These are phyloP conservation scores for Rubus idaeus DNA, from an alignment of 306 rosid species.

Conservation along the genomic window DNA sequence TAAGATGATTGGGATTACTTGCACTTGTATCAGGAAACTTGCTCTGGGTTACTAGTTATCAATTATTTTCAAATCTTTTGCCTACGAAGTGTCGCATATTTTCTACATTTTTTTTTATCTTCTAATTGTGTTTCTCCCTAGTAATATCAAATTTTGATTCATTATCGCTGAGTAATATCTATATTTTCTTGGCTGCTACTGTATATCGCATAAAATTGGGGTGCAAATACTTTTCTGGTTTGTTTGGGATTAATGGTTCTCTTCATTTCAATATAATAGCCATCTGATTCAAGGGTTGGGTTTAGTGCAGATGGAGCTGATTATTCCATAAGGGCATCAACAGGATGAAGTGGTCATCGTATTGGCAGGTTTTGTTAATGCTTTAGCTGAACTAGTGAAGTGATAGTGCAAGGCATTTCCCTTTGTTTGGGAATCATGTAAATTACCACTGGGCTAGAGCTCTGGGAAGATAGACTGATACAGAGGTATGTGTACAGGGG, in stretches of 20 bases:
- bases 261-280: constrained; percentile 1
- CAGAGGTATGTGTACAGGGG: constrained; percentile 93
- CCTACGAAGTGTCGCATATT: background rate
- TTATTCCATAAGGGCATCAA: constrained; percentile 51
- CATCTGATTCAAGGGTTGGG: constrained; percentile 23
- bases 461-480: constrained; percentile 69
- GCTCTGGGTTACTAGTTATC: background rate
- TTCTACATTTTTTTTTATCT: background rate
- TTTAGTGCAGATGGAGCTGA: constrained; percentile 71
- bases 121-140: background rate
- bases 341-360: constrained; percentile 40
- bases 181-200: background rate
- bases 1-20: background rate
- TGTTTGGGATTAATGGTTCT: background rate
- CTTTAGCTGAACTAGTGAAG: constrained; percentile 35
- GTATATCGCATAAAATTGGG: background rate
- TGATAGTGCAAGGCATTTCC: constrained; percentile 47
- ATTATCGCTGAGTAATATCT: background rate
- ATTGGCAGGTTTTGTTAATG: constrained; percentile 50
- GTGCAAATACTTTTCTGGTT: background rate
- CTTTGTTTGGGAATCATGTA: constrained; percentile 62
- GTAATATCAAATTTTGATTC: no score
- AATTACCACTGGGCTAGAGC: constrained; percentile 74
- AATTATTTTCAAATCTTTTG: background rate
- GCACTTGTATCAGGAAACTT: background rate